A percentile compares a stretch with the other conserved stretches of the same genome.
phyloP scores from a whole-genome alignment of 1,139 yeast species.

The Saccharomyces hybrid region DNA sequence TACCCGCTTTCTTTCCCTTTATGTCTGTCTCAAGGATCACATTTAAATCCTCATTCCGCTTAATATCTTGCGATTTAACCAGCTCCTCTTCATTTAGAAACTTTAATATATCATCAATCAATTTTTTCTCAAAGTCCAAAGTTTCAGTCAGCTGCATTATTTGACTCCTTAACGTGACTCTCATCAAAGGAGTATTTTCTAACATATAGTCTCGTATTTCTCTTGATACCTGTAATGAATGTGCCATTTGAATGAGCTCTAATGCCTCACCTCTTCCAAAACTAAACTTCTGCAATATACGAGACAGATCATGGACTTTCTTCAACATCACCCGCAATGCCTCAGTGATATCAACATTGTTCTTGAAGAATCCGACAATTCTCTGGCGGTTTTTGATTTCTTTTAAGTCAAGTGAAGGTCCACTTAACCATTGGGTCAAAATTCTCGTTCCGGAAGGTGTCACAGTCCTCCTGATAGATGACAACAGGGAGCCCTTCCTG shows the following conservation, averaged over 20 bases:
- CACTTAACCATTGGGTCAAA: conserved; percentile 70
- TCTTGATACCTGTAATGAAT: conserved; percentile 31
- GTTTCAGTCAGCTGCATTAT: conserved; percentile 7
- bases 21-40: neutral
- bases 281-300: conserved; percentile 47
- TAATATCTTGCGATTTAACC: conserved; percentile 6
- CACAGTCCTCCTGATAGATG: conserved; percentile 60
- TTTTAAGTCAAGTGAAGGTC: conserved; percentile 58
- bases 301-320: conserved; percentile 42
- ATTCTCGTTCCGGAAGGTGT: conserved; percentile 78
- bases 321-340: conserved; percentile 32
- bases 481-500: conserved; percentile 59
- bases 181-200: neutral
- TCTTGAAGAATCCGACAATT: conserved; percentile 47
- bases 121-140: conserved; percentile 15
- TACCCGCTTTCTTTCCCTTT: conserved; percentile 4
- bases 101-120: conserved; percentile 18
- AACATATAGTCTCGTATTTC: conserved; percentile 11
- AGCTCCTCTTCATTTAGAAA: conserved; percentile 23
- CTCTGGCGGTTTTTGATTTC: conserved; percentile 56
- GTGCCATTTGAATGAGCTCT: conserved; percentile 40
- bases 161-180: conserved; percentile 5
- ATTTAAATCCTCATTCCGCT: neutral
- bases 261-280: conserved; percentile 39
- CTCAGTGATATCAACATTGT: conserved; percentile 35